Evolutionary conservation across 495 filamentous ascomycete genomes (phyloP).

Genomic region (Penicillium macrosclerotiorum): DNA sequence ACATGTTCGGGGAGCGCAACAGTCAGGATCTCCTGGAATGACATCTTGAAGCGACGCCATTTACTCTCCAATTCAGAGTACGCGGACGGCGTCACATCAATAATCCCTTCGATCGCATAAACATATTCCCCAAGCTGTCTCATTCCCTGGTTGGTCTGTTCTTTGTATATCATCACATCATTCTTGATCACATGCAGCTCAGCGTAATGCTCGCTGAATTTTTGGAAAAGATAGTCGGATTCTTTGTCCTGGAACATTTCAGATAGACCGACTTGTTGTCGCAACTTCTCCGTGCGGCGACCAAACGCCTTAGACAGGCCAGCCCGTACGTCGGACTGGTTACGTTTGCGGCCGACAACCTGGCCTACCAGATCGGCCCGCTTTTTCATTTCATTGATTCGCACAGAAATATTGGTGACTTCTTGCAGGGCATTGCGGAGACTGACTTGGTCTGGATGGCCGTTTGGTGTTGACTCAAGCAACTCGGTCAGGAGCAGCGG

Average conservation of each 20-base stretch:
- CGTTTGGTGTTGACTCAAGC: constrained; percentile 69
- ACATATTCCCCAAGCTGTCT: constrained; percentile 69
- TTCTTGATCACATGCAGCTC: constrained; percentile 85
- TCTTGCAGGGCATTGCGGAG: constrained; percentile 61
- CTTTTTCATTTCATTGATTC: constrained; percentile 92
- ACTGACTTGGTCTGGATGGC: constrained; percentile 76
- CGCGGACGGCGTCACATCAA: constrained; percentile 58
- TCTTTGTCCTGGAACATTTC: constrained; percentile 72
- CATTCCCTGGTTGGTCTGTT: constrained; percentile 65
- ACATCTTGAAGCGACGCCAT: constrained; percentile 81
- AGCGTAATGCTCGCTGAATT: constrained; percentile 83
- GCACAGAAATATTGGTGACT: constrained; percentile 68
- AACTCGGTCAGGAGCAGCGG: constrained; percentile 78
- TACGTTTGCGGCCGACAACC: constrained; percentile 81
- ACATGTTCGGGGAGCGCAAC: constrained; percentile 83
- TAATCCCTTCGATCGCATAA: constrained; percentile 63
- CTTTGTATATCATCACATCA: constrained; percentile 85
- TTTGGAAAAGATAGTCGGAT: constrained; percentile 72
- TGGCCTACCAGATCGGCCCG: constrained; percentile 85
- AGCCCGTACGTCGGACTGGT: constrained; percentile 82
- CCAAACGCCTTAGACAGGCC: constrained; percentile 85
- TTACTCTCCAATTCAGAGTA: constrained; percentile 84
- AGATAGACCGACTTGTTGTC: constrained; percentile 64
- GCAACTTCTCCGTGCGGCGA: constrained; percentile 74
- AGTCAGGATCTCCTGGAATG: constrained; percentile 75